Conservation (phyloP, 805 yeast species). For the Kodamaea kaohsiungensis region DNA sequence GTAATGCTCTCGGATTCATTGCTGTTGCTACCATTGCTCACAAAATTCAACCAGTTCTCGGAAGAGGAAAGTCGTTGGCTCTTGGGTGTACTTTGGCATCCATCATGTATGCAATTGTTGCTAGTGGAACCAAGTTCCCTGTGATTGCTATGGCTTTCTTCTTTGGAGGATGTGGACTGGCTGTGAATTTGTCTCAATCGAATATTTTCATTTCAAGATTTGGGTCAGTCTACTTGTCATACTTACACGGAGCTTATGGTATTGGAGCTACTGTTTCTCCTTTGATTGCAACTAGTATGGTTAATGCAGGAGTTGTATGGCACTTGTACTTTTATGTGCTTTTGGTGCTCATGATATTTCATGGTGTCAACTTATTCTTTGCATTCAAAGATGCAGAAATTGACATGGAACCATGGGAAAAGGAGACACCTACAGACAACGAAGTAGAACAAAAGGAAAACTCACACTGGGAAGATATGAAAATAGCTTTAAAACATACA, state of each 20-base stretch:
- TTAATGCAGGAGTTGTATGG: conserved; percentile 53
- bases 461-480: conserved; percentile 28
- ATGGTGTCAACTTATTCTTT: conserved; percentile 32
- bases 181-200: conserved; percentile 48
- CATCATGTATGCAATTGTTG: conserved; percentile 46
- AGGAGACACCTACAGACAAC: background rate
- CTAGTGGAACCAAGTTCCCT: conserved; percentile 51
- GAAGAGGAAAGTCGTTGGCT: conserved; percentile 40
- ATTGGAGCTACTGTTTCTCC: conserved; percentile 73
- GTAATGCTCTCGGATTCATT: conserved; percentile 58
- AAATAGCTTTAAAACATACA: conserved; percentile 39
- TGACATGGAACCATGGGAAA: conserved; percentile 42
- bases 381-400: conserved; percentile 52
- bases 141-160: conserved; percentile 51
- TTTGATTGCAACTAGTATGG: conserved; percentile 57
- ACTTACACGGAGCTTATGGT: conserved; percentile 70
- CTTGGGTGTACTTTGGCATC: conserved; percentile 38
- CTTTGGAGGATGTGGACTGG: conserved; percentile 60
- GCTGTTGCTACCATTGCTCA: conserved; percentile 51
- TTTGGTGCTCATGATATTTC: conserved; percentile 36
- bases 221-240: conserved; percentile 58
- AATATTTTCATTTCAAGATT: conserved; percentile 54
- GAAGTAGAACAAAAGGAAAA: background rate
- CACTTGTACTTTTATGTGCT: conserved; percentile 53
- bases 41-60: conserved; percentile 40